These are phyloP conservation scores for Russula emetica DNA, from an alignment of 768 basidiomycete genomes.

Conservation along the genomic window DNA sequence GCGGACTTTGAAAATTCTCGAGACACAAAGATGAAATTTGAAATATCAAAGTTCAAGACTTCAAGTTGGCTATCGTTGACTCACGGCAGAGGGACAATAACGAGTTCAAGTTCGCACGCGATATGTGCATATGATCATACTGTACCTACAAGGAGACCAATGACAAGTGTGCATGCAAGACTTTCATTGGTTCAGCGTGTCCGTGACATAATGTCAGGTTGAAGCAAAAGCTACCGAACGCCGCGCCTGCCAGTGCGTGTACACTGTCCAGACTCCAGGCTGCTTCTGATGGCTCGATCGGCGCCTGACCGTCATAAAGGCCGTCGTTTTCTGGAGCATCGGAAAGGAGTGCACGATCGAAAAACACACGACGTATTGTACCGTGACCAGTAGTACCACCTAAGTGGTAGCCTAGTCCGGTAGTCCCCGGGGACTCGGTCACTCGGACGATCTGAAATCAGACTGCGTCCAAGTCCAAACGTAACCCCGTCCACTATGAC, in stretches of 20 bases:
- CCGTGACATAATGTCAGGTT: background rate
- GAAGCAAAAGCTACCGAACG: background rate
- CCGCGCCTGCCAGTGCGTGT: background rate
- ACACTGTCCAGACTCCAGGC: background rate
- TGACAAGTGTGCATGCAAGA: background rate
- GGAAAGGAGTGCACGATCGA: background rate
- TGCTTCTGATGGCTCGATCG: background rate
- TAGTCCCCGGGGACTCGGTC: too few relatives aligned
- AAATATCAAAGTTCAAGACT: background rate
- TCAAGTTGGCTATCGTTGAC: background rate
- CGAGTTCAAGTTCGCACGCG: background rate
- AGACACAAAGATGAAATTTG: background rate
- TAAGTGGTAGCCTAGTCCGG: too few relatives aligned
- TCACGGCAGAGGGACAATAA: background rate
- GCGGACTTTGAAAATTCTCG: background rate
- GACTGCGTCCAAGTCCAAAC: background rate
- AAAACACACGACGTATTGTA: background rate
- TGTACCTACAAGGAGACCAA: too few relatives aligned
- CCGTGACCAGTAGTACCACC: too few relatives aligned
- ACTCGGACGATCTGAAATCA: background rate
- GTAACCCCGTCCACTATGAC: background rate
- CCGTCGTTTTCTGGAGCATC: background rate
- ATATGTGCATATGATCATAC: background rate
- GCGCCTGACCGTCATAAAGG: background rate
- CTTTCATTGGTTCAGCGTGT: background rate